A percentile compares a stretch with the other conserved stretches of the same genome.
These are phyloP conservation scores for Hypoxylon sp. DNA, from an alignment of 2,329 filamentous ascomycete species.

Conservation along the genomic window DNA sequence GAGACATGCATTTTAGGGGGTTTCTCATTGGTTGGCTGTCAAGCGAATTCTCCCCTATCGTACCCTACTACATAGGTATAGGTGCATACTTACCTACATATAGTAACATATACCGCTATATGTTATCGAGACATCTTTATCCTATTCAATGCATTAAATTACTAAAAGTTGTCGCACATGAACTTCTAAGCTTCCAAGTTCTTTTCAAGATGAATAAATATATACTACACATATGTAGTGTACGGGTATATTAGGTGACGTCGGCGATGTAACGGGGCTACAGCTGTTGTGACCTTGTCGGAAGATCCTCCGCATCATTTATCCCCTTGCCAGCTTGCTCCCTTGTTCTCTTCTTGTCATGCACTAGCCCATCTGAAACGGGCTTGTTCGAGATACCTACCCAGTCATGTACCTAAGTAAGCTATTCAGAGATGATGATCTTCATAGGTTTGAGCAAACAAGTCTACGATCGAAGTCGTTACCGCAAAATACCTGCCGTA, in stretches of 20 bases:
- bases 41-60: slow-evolving; percentile 2
- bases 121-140: slow-evolving; percentile 10
- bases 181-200: not conserved
- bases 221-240: too few relatives aligned
- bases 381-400: slow-evolving; percentile 28
- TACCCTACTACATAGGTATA: too few relatives aligned
- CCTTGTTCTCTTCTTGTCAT: slow-evolving; percentile 30
- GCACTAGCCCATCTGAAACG: slow-evolving; percentile 36
- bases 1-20: slow-evolving; percentile 28
- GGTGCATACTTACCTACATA: too few relatives aligned
- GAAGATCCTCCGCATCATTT: slow-evolving; percentile 45
- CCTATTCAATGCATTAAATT: slow-evolving; percentile 1
- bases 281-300: slow-evolving; percentile 35
- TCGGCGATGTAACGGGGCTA: slow-evolving; percentile 35
- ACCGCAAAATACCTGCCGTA: slow-evolving; percentile 10
- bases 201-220: slow-evolving; percentile 10
- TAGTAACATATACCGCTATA: too few relatives aligned
- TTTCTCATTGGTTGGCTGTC: slow-evolving; percentile 20
- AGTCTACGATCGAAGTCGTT: not conserved
- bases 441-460: slow-evolving; percentile 21
- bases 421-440: slow-evolving; percentile 38
- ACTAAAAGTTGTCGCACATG: slow-evolving; percentile 1
- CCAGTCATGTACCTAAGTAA: slow-evolving; percentile 20
- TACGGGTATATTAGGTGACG: slow-evolving; percentile 42
- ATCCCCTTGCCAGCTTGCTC: slow-evolving; percentile 19